phyloP scores from a whole-genome alignment of 106 monocot species.

The Ottelia alismoides region DNA sequence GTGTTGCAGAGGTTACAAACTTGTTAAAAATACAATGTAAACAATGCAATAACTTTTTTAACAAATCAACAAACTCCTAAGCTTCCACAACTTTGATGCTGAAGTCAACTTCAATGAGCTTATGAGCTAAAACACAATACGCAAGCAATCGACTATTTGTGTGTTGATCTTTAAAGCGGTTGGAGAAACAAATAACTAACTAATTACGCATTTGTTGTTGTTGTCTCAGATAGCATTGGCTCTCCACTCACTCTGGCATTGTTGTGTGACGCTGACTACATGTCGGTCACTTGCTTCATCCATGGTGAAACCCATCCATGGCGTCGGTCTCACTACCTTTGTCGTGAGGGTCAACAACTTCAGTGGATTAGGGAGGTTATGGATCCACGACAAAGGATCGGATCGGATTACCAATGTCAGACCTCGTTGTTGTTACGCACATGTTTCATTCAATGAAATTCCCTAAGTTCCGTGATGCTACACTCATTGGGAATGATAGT shows the following conservation, averaged over 20 bases:
- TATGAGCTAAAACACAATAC: too few species aligned
- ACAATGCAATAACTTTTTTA: too few species aligned
- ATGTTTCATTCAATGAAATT: constrained; percentile 43
- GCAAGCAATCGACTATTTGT: too few species aligned
- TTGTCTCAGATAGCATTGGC: constrained; percentile 88
- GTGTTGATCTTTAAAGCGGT: too few species aligned
- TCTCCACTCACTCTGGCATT: constrained; percentile 42
- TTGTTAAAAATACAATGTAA: too few species aligned
- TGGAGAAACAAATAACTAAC: too few species aligned
- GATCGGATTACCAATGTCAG: constrained; percentile 49
- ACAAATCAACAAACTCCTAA: too few species aligned
- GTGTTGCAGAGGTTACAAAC: too few species aligned
- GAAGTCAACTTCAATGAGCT: too few species aligned
- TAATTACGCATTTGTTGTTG: constrained; percentile 40
- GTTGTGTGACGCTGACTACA: constrained; percentile 3
- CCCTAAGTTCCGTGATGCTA: constrained; percentile 40
- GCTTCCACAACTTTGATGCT: too few species aligned
- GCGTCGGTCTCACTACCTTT: constrained; percentile 45
- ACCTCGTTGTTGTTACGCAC: constrained; percentile 37
- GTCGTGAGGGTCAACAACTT: constrained; percentile 24
- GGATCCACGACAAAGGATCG: constrained; percentile 36
- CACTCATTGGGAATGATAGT: constrained; percentile 44
- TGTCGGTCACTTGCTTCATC: constrained; percentile 25
- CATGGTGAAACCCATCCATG: constrained; percentile 51
- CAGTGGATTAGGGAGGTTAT: constrained; percentile 42